These are phyloP conservation scores for Sclerotinia glacialis DNA, from an alignment of 2,329 filamentous ascomycete species.

Conservation along the genomic window DNA sequence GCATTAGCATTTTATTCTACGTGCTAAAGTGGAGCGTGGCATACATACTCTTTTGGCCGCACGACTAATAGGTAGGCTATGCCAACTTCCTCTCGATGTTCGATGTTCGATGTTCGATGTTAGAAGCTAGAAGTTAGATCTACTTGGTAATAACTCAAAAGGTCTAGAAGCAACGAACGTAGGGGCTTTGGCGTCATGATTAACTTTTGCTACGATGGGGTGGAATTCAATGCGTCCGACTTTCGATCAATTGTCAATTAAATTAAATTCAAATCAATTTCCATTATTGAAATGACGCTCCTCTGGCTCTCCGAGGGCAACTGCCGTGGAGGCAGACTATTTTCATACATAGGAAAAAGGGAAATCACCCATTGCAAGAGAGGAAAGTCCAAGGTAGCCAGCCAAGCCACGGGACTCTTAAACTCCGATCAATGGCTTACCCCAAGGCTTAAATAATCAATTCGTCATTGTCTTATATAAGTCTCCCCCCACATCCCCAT, in stretches of 20 bases:
- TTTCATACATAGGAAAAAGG: too few relatives aligned
- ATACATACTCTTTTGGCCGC: too few relatives aligned
- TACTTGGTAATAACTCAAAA: neutral
- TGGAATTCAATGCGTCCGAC: neutral
- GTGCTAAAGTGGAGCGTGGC: neutral
- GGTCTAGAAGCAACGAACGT: accelerated
- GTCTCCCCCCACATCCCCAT: constrained; percentile 1
- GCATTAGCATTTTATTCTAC: too few relatives aligned
- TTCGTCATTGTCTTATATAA: neutral
- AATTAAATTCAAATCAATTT: neutral
- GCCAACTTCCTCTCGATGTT: neutral
- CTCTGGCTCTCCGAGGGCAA: neutral
- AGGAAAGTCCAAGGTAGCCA: too few relatives aligned
- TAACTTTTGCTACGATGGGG: neutral
- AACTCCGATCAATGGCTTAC: neutral
- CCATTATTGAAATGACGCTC: neutral
- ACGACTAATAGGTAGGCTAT: too few relatives aligned
- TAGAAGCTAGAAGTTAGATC: neutral
- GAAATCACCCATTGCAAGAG: too few relatives aligned
- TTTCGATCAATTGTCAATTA: too few relatives aligned
- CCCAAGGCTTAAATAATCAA: neutral
- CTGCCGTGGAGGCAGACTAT: constrained; percentile 5
- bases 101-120: neutral
- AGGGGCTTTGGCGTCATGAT: neutral
- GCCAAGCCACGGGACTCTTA: neutral